Evolutionary conservation across 2,329 filamentous ascomycete genomes (phyloP), one percentile per base, ranked within the genome.

Genomic region (Phialophora tarda): DNA sequence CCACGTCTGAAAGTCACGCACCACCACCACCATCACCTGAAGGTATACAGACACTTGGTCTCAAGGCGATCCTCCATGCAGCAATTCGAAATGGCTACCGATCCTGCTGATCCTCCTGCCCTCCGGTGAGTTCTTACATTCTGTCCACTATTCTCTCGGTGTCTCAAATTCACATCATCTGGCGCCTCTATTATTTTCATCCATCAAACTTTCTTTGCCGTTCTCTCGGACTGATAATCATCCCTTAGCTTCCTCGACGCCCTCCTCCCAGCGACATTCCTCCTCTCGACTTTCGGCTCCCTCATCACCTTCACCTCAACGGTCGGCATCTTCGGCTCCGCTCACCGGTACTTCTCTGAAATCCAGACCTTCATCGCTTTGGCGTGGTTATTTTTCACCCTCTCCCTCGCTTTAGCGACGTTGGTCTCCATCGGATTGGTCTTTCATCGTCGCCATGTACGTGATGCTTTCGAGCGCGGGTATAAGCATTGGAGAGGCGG

Each of bases 261-360:
- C 12, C 62, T 71, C 41, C 61, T 71, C 23, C 69, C 69, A 12
- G 58, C 61, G 4, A 59, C 58, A n/a, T 69, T 66, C 59, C 30
- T 71, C 26, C 47, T 67, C 41, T 67, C 63, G 17, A 66, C 63
- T 0, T 69, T 71, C 48, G 69, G 66, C 17, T 63, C 60, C 14
- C 63, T 71, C 57, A 69, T 71, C 59, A 71, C 69, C 14, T 66
- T 71, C 55, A 64, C 67, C 4, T 62, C 62, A 8, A 48, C 69
- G 2, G 50, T 71, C 11, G 69, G 69, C 50, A 66, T 68, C 28
- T 69, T 60, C 55, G 69, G 69, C 2, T 54, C 61, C 3, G 61
- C 69, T 14, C 58, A 59, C 6, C 69, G 56, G 38, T 71, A 67
- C 59, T 67, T 53, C 38, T 41, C 54, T 26, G 58, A 66, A 21